Percentiles rank a stretch among this genome's conserved stretches.
Evolutionary conservation across 2,329 filamentous ascomycete species (phyloP).

Genomic region (Cladosporium oxysporum): DNA sequence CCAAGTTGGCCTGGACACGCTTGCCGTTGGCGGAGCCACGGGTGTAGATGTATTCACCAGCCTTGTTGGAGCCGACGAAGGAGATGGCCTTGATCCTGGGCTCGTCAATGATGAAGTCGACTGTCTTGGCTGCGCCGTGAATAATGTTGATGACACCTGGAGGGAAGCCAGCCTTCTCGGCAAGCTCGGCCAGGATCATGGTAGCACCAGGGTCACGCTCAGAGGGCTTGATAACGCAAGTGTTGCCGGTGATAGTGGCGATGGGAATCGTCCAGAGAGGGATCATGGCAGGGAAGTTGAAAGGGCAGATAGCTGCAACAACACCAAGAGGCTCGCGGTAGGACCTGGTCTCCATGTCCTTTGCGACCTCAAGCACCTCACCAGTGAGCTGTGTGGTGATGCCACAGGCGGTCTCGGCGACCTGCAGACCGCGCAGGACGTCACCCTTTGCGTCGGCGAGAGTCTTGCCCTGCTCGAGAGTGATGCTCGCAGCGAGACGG

Average conservation of each 20-base stretch:
- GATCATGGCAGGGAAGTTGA: constrained; percentile 93
- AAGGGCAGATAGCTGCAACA: constrained; percentile 81
- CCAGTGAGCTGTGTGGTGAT: constrained; percentile 81
- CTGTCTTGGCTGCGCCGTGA: constrained; percentile 76
- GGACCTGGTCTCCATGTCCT: constrained; percentile 85
- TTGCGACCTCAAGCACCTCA: constrained; percentile 80
- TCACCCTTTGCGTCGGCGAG: constrained; percentile 81
- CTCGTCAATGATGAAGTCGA: constrained; percentile 84
- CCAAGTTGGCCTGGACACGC: constrained; percentile 83
- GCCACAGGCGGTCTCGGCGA: constrained; percentile 78
- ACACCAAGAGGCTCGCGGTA: constrained; percentile 82
- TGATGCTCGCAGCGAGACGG: constrained; percentile 79
- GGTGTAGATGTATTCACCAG: constrained; percentile 81
- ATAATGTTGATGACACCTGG: constrained; percentile 80
- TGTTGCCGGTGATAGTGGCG: constrained; percentile 81
- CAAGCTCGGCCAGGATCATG: constrained; percentile 82
- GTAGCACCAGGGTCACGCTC: constrained; percentile 81
- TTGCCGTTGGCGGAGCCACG: constrained; percentile 82
- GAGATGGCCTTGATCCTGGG: constrained; percentile 82
- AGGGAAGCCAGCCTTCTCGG: constrained; percentile 78
- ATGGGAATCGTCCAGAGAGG: constrained; percentile 89
- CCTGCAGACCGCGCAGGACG: constrained; percentile 78
- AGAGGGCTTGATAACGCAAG: constrained; percentile 80
- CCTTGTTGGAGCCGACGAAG: constrained; percentile 86
- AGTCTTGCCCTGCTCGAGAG: constrained; percentile 85